Percentiles rank a stretch among this genome's conserved stretches.
These are phyloP conservation scores for Didymella pomorum DNA, from an alignment of 2,329 filamentous ascomycete genomes.

Conservation along the genomic window DNA sequence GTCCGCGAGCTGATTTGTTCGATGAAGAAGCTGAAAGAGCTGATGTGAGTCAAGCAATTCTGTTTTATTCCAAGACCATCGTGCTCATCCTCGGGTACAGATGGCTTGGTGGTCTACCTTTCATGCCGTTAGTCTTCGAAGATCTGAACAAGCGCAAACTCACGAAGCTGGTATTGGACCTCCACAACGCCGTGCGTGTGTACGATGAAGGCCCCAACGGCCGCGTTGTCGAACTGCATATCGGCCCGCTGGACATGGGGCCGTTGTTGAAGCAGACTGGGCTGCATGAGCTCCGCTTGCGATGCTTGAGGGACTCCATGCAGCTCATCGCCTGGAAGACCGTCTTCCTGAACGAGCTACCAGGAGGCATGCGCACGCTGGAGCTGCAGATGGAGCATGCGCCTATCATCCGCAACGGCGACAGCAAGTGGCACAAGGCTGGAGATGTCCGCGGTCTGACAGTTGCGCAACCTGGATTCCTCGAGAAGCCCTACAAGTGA, in stretches of 20 bases:
- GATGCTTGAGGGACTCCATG: constrained; percentile 37
- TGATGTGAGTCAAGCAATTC: constrained; percentile 34
- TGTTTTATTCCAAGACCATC: too few relatives aligned
- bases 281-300: constrained; percentile 41
- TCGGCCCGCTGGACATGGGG: constrained; percentile 34
- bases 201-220: constrained; percentile 23
- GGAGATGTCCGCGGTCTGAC: constrained; percentile 32
- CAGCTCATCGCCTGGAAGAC: constrained; percentile 45
- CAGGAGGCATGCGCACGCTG: constrained; percentile 31
- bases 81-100: constrained; percentile 21
- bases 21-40: constrained; percentile 35
- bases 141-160: constrained; percentile 30
- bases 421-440: constrained; percentile 33
- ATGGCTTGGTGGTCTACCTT: constrained; percentile 41
- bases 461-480: constrained; percentile 24
- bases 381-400: constrained; percentile 40
- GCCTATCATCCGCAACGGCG: constrained; percentile 36
- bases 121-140: constrained; percentile 34
- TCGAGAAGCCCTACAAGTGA: constrained; percentile 37
- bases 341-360: constrained; percentile 35
- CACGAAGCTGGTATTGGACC: constrained; percentile 40
- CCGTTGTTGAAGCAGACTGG: constrained; percentile 33
- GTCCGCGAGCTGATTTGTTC: constrained; percentile 32
- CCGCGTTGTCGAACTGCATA: constrained; percentile 30
- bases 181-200: constrained; percentile 34